Percentiles rank a stretch among this genome's conserved stretches.
phyloP scores from a whole-genome alignment of 495 filamentous ascomycete species.

The Friedmanniomyces simplex region DNA sequence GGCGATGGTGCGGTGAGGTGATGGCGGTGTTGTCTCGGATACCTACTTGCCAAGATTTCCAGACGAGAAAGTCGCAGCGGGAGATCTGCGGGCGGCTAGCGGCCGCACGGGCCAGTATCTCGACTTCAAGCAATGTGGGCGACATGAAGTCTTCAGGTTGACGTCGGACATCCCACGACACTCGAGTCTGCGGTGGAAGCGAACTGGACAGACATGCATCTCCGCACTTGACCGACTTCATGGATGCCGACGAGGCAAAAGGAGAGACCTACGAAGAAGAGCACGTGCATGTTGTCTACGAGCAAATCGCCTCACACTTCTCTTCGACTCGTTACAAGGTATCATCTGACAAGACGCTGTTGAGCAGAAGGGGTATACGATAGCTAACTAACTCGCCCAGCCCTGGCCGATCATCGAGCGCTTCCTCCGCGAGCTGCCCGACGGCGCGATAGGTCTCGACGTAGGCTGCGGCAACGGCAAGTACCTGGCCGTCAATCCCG shows the following conservation, averaged over 20 bases:
- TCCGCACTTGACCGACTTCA: not conserved
- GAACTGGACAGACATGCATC: too few relatives aligned
- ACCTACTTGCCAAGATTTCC: not conserved
- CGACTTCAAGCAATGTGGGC: too few relatives aligned
- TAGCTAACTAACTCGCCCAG: slow-evolving; percentile 29
- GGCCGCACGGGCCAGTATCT: not conserved
- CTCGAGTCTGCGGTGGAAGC: too few relatives aligned
- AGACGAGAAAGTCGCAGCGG: not conserved
- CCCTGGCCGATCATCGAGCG: slow-evolving; percentile 87
- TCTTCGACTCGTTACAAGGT: slow-evolving; percentile 91
- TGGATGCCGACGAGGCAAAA: not conserved
- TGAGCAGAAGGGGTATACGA: not conserved
- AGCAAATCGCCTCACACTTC: slow-evolving; percentile 89
- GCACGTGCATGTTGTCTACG: slow-evolving; percentile 89
- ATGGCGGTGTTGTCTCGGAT: not conserved
- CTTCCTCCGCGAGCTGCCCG: slow-evolving; percentile 57
- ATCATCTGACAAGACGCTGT: too few relatives aligned
- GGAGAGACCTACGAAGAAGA: slow-evolving; percentile 55
- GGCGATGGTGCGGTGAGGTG: not conserved
- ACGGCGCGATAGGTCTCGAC: slow-evolving; percentile 79
- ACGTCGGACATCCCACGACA: not conserved
- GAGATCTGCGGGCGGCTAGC: not conserved
- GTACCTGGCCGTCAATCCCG: slow-evolving; percentile 69
- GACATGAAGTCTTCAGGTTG: not conserved
- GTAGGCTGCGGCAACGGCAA: slow-evolving; percentile 96